phyloP scores from a whole-genome alignment of 2,329 filamentous ascomycete species.

The Sarocladium brachiariae region DNA sequence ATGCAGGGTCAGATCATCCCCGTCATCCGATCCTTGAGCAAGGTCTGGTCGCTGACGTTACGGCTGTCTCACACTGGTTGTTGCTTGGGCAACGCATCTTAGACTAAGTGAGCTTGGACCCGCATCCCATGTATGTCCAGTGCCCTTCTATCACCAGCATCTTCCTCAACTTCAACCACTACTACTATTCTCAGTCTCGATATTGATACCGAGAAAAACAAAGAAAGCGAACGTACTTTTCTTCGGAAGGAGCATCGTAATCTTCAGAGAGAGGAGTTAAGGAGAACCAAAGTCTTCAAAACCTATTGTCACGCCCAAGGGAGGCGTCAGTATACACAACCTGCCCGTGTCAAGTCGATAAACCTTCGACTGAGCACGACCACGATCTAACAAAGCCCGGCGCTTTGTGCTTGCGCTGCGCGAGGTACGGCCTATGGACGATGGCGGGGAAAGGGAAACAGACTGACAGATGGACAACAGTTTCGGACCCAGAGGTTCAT shows the following conservation, averaged over 20 bases:
- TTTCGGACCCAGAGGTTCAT: constrained; percentile 44
- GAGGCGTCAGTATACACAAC: constrained; percentile 2
- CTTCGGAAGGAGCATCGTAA: background rate
- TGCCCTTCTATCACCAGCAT: background rate
- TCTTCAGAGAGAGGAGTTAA: background rate
- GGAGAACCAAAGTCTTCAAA: background rate
- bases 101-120: background rate
- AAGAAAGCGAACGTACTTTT: background rate
- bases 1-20: constrained; percentile 9
- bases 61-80: background rate
- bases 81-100: constrained; percentile 8
- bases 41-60: background rate
- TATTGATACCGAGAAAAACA: background rate
- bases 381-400: constrained; percentile 51
- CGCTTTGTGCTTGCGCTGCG: constrained; percentile 77
- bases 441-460: background rate
- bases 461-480: constrained; percentile 16
- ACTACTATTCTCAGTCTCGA: background rate
- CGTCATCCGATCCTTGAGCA: constrained; percentile 5
- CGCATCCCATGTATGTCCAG: constrained; percentile 4
- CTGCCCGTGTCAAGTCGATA: background rate
- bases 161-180: background rate
- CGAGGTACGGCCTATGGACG: constrained; percentile 52
- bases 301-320: background rate
- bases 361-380: constrained; percentile 42